A percentile compares a stretch with the other conserved stretches of the same genome.
Conservation (phyloP, 1,284 basidiomycete genomes). For the Ustilago vetiveriae region DNA sequence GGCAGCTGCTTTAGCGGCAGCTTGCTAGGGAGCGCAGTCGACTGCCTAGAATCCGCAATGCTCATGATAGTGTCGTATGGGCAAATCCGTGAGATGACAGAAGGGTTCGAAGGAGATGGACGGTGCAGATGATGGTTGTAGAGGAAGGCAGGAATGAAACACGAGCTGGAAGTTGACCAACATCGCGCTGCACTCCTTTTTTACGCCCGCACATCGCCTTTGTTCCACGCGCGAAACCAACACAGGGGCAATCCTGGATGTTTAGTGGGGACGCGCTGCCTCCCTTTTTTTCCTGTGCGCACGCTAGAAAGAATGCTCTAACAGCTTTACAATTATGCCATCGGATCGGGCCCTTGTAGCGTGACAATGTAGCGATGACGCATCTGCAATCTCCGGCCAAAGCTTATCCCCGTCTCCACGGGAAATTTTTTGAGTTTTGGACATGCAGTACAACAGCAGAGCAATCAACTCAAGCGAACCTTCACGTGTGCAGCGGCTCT, state of each 20-base stretch:
- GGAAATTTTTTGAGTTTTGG: constrained; percentile 3
- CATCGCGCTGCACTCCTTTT: not conserved
- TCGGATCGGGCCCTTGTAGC: too few relatives aligned
- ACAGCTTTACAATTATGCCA: too few relatives aligned
- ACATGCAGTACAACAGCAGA: not conserved
- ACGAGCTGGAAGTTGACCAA: constrained; percentile 1
- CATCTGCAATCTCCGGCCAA: constrained; percentile 15
- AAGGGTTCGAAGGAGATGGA: constrained; percentile 1
- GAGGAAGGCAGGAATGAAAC: too few relatives aligned
- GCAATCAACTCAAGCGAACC: not conserved
- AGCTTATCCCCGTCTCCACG: constrained; percentile 29
- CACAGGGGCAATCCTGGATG: constrained; percentile 8
- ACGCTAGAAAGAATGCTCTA: too few relatives aligned
- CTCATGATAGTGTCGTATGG: constrained; percentile 34
- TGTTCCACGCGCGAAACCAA: constrained; percentile 12
- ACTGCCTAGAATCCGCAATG: constrained; percentile 25
- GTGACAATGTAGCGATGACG: too few relatives aligned
- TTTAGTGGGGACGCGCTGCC: not conserved
- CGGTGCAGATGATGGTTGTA: not conserved
- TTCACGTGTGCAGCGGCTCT: not conserved
- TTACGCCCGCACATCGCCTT: not conserved
- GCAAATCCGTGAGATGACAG: too few relatives aligned
- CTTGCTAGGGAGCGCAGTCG: constrained; percentile 6
- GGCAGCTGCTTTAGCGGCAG: constrained; percentile 8
- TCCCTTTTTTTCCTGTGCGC: too few relatives aligned